These are phyloP conservation scores for Penicillium griseofulvum DNA, from an alignment of 2,329 filamentous ascomycete genomes.

Conservation along the genomic window DNA sequence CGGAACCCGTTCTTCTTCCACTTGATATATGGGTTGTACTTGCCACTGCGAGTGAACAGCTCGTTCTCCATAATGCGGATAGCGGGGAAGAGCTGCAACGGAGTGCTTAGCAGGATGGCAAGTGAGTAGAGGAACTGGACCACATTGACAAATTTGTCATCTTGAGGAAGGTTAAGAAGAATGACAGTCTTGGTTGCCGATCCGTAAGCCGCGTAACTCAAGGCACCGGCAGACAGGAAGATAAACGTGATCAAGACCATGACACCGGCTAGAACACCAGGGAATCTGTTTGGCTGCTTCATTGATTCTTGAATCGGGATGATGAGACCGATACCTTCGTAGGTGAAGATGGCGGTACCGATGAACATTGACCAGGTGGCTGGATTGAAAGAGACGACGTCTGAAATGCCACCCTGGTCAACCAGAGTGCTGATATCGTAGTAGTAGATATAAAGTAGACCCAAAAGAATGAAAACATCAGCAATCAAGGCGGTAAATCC, in stretches of 20 bases:
- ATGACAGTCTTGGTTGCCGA: slow-evolving; percentile 95
- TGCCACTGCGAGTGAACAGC: slow-evolving; percentile 88
- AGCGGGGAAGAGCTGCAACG: slow-evolving; percentile 93
- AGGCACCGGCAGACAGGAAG: slow-evolving; percentile 85
- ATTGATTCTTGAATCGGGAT: slow-evolving; percentile 98
- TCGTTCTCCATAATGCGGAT: slow-evolving; percentile 96
- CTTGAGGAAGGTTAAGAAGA: slow-evolving; percentile 91
- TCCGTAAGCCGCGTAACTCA: slow-evolving; percentile 95
- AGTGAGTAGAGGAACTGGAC: slow-evolving; percentile 97
- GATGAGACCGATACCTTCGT: slow-evolving; percentile 94
- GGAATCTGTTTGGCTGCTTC: slow-evolving; percentile 86
- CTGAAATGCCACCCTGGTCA: slow-evolving; percentile 68
- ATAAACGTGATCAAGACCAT: slow-evolving; percentile 94
- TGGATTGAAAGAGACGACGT: slow-evolving; percentile 87
- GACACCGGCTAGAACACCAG: slow-evolving; percentile 78
- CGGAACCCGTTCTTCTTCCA: slow-evolving; percentile 99
- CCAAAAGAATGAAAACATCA: slow-evolving; percentile 89
- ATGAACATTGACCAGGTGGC: slow-evolving; percentile 97
- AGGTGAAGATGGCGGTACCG: slow-evolving; percentile 97
- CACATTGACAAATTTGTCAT: slow-evolving; percentile 89
- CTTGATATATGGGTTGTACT: slow-evolving; percentile 98
- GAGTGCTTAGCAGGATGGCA: slow-evolving; percentile 93
- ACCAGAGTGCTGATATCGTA: slow-evolving; percentile 86
- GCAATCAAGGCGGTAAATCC: slow-evolving; percentile 92
- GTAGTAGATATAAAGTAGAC: slow-evolving; percentile 91